Base-by-base conservation (phyloP, 2,329 filamentous ascomycete species). In the Rachicladosporium sp. region DNA sequence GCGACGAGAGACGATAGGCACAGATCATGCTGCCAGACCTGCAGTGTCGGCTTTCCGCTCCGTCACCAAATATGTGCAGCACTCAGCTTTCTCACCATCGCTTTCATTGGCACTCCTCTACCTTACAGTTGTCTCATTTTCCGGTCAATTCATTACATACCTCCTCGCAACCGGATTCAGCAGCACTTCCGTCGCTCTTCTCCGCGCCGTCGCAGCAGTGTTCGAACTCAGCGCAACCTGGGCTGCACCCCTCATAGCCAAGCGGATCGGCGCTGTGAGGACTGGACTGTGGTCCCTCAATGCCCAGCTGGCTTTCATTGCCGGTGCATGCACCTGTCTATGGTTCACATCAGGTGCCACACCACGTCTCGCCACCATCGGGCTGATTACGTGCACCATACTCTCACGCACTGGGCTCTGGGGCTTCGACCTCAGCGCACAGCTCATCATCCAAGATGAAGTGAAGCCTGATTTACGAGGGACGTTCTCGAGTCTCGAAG, bases 221-320 rank as follows among this genome's bases (percentile, higher is more conserved):
- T 67, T 76, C 36, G 78, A 82, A 52, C 58, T 82, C 2, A 62
- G 63, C 6, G 76, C 78, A 0, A 82, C 78, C 0, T 78, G 73
- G 66, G 53, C 70, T 0, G 74, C 70, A 0, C 78, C 78, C 0
- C 59, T 62, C 40, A 53, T 79, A 10, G 77, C 76, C 66, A 49
- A 49, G 2, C 55, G 51, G 3, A 67, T 70, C 4, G 65, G 66
- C 13, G 53, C 65, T 1, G 64, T 83, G 6, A 65, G 82, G 11
- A 68, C 72, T 0, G 82, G 81, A 0, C 65, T 86, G 3, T 87
- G 82, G 82, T 76, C 75, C 45, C 53, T 80, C 7, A 77, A 71
- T 40, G 82, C 77, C 73, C 80, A 86, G 52, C 63, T 80, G n/a
- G 41, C 64, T 2, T 76, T 70, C 35, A 45, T 75, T 49, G 46